Percentiles rank a stretch among this genome's conserved stretches.
phyloP scores from a whole-genome alignment of 257 asterid species.

The Jaltomata sinuosa region DNA sequence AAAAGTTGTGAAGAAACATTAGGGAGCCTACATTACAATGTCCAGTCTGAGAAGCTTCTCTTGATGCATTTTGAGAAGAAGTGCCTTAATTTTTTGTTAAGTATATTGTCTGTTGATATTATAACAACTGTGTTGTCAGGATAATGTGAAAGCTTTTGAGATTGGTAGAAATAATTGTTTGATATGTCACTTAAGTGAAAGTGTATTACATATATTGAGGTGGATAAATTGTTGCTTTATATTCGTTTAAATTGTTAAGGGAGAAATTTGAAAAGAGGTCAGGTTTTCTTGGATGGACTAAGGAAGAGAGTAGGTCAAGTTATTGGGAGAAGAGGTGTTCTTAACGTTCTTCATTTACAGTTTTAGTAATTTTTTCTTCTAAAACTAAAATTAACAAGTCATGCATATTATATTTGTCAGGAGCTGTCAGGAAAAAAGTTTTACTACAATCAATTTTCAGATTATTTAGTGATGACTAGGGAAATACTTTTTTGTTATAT shows the following conservation, averaged over 20 bases:
- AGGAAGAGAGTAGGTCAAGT: neutral
- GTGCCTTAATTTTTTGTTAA: neutral
- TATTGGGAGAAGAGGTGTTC: neutral
- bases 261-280: neutral
- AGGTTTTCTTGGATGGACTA: neutral
- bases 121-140: neutral
- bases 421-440: neutral
- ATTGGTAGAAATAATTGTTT: neutral
- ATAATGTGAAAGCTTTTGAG: neutral
- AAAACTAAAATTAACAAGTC: neutral
- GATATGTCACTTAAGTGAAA: neutral
- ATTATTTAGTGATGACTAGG: neutral
- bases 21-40: neutral
- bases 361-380: neutral
- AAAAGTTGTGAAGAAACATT: neutral
- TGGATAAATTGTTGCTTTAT: neutral
- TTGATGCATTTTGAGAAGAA: neutral
- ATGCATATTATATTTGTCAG: neutral
- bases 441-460: neutral
- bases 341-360: neutral
- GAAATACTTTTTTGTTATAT: neutral
- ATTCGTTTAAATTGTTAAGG: neutral
- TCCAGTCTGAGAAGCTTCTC: neutral
- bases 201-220: neutral
- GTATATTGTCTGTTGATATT: neutral